A percentile compares a stretch with the other conserved stretches of the same genome.
Conservation (phyloP, 768 basidiomycete genomes). For the Trametes maxima region DNA sequence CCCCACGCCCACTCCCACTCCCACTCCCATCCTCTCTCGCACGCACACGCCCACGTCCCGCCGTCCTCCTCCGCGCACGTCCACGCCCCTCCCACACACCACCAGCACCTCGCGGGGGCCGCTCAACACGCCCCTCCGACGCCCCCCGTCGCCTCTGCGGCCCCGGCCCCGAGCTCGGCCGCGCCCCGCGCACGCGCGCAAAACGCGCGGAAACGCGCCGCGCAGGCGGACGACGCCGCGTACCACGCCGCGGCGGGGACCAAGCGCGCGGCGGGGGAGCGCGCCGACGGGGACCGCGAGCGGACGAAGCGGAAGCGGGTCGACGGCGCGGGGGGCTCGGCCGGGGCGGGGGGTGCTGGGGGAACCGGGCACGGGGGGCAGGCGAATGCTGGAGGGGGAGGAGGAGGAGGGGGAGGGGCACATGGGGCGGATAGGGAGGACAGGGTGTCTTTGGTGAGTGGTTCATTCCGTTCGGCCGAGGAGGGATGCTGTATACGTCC, state of each 20-base stretch:
- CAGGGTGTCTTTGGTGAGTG: slow-evolving; percentile 27
- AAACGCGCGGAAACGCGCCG: slow-evolving; percentile 21
- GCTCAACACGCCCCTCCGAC: neutral
- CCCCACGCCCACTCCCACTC: no score
- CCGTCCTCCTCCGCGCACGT: no score
- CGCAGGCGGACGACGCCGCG: slow-evolving; percentile 64
- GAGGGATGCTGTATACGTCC: no score
- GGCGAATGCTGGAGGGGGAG: slow-evolving; percentile 9
- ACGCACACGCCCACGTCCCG: no score
- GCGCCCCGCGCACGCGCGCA: slow-evolving; percentile 14
- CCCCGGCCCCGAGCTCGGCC: slow-evolving; percentile 10
- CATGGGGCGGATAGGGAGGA: slow-evolving; percentile 26
- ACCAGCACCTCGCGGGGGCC: no score
- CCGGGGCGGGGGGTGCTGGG: no score
- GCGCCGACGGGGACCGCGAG: slow-evolving; percentile 67
- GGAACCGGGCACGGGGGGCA: slow-evolving; percentile 19
- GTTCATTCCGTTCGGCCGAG: neutral
- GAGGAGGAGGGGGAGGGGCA: slow-evolving; percentile 11
- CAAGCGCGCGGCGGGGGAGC: slow-evolving; percentile 69
- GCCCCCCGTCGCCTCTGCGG: neutral
- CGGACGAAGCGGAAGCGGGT: slow-evolving; percentile 73
- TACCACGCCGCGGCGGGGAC: slow-evolving; percentile 52
- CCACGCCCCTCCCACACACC: no score
- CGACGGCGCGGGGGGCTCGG: slow-evolving; percentile 40
- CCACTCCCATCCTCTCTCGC: no score